A percentile compares a stretch with the other conserved stretches of the same genome.
phyloP scores from a whole-genome alignment of 2,329 filamentous ascomycete genomes.

The Truncatella angustata region DNA sequence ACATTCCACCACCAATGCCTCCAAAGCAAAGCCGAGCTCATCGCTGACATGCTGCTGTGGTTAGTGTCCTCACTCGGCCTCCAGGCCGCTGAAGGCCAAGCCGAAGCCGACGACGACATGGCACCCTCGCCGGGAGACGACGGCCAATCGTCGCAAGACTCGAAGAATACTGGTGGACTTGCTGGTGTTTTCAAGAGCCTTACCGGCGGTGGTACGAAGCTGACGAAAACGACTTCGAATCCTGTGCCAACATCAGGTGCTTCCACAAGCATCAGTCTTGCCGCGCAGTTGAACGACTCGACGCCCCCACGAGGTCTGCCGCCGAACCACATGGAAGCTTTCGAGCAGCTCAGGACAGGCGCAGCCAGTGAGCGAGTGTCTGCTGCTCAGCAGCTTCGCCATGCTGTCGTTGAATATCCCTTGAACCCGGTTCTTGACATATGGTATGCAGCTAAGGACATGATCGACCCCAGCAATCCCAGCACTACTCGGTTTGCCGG shows the following conservation, averaged over 20 bases:
- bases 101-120: constrained; percentile 45
- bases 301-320: constrained; percentile 43
- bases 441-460: constrained; percentile 65
- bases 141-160: constrained; percentile 49
- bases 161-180: constrained; percentile 51
- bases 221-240: constrained; percentile 48
- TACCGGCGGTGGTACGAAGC: constrained; percentile 50
- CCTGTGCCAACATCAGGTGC: constrained; percentile 37
- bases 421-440: constrained; percentile 57
- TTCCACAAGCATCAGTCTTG: constrained; percentile 34
- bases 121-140: constrained; percentile 59
- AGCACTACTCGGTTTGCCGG: constrained; percentile 54
- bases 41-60: constrained; percentile 41
- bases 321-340: constrained; percentile 51
- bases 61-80: constrained; percentile 44
- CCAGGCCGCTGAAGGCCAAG: constrained; percentile 35
- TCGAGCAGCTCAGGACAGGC: constrained; percentile 54
- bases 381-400: constrained; percentile 56
- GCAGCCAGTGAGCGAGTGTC: constrained; percentile 48
- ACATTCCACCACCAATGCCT: background rate
- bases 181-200: constrained; percentile 64
- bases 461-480: constrained; percentile 59
- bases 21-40: too few species aligned
- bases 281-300: constrained; percentile 43
- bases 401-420: constrained; percentile 57